Evolutionary conservation across 352 stramenopile genomes (phyloP).

Genomic region (Halophytophthora batemanensis): DNA sequence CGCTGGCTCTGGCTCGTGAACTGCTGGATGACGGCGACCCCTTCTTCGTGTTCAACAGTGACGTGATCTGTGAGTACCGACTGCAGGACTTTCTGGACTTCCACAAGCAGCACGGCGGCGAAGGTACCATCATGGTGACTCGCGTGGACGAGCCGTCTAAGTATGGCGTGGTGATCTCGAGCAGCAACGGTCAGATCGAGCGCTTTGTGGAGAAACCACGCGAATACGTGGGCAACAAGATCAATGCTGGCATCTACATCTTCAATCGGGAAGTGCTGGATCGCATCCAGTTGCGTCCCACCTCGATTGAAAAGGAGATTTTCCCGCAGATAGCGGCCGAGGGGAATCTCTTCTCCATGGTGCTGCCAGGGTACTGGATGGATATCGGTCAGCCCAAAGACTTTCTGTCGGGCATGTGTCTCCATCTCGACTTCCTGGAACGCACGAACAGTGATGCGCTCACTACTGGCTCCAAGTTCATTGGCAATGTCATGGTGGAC

Average conservation of each 20-base stretch:
- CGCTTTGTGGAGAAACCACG: slow-evolving; percentile 89
- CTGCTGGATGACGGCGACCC: slow-evolving; percentile 82
- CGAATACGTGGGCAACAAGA: slow-evolving; percentile 89
- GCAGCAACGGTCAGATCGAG: slow-evolving; percentile 78
- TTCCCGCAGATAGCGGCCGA: slow-evolving; percentile 90
- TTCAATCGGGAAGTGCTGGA: slow-evolving; percentile 87
- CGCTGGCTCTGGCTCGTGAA: slow-evolving; percentile 76
- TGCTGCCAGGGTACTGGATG: slow-evolving; percentile 89
- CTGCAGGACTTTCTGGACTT: slow-evolving; percentile 78
- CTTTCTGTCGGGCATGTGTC: slow-evolving; percentile 84
- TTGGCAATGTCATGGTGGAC: slow-evolving; percentile 87
- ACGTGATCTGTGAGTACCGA: slow-evolving; percentile 87
- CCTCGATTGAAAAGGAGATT: slow-evolving; percentile 90
- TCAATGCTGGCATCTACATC: slow-evolving; percentile 90
- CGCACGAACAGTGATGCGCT: slow-evolving; percentile 44
- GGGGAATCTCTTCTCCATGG: slow-evolving; percentile 83
- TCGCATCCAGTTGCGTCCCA: slow-evolving; percentile 84
- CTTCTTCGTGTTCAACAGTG: slow-evolving; percentile 92
- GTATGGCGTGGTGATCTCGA: slow-evolving; percentile 85
- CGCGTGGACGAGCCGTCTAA: slow-evolving; percentile 88
- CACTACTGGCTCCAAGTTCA: slow-evolving; percentile 62
- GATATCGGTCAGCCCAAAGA: slow-evolving; percentile 90
- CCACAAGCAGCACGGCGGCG: slow-evolving; percentile 69
- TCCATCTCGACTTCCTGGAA: slow-evolving; percentile 77
- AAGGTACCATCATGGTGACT: slow-evolving; percentile 84